phyloP scores from a whole-genome alignment of 1,284 basidiomycete species.

The Boletus sp. region DNA sequence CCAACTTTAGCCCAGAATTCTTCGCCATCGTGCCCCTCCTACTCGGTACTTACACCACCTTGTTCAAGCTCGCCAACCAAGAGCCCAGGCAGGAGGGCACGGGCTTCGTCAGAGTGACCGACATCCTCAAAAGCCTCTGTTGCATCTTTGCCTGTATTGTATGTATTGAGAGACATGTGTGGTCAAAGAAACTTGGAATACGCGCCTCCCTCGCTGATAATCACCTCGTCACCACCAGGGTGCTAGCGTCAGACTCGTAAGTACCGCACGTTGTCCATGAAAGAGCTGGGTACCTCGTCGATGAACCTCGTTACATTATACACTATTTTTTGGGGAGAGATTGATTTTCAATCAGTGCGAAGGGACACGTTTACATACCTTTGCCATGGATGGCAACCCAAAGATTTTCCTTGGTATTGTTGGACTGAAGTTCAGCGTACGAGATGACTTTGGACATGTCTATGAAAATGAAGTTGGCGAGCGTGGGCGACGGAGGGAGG shows the following conservation, averaged over 20 bases:
- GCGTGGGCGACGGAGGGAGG: slow-evolving; percentile 13
- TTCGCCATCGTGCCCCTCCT: not conserved
- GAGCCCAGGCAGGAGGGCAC: slow-evolving; percentile 79
- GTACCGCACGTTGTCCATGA: not conserved
- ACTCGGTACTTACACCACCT: slow-evolving; percentile 48
- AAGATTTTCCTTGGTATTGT: slow-evolving; percentile 70
- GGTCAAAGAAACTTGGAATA: slow-evolving; percentile 25
- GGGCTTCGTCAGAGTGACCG: slow-evolving; percentile 97
- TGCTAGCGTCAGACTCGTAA: slow-evolving; percentile 54
- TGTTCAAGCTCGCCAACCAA: slow-evolving; percentile 77
- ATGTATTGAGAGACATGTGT: slow-evolving; percentile 5
- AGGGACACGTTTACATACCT: slow-evolving; percentile 46
- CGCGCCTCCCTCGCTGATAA: slow-evolving; percentile 88
- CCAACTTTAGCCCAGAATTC: not conserved
- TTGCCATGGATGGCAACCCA: slow-evolving; percentile 83
- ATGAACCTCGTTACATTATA: slow-evolving; percentile 94
- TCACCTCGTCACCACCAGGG: slow-evolving; percentile 91
- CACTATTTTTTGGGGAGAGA: slow-evolving; percentile 51
- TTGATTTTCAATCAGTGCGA: slow-evolving; percentile 26
- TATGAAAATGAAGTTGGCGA: slow-evolving; percentile 15
- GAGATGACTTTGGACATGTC: slow-evolving; percentile 58
- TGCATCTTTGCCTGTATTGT: slow-evolving; percentile 74
- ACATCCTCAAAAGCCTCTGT: slow-evolving; percentile 99
- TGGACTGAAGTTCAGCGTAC: slow-evolving; percentile 69
- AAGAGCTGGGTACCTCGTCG: slow-evolving; percentile 77